Conservation (phyloP, 2,329 filamentous ascomycete species). For the Nectriaceae sp. region DNA sequence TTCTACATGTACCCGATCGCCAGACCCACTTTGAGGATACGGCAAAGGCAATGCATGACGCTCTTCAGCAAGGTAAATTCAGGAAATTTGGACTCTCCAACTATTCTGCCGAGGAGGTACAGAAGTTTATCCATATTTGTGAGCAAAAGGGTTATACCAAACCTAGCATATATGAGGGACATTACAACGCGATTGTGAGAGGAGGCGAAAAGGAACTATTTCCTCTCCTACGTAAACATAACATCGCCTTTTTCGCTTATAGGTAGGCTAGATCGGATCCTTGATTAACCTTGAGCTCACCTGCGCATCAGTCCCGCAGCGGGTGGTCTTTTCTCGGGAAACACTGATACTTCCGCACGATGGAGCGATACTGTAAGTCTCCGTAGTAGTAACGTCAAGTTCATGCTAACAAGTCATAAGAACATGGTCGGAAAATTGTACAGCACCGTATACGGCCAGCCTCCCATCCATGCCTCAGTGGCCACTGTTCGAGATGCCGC, state of each 20-base stretch:
- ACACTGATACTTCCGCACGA: no score
- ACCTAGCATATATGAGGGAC: conserved; percentile 49
- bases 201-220: conserved; percentile 44
- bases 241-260: conserved; percentile 47
- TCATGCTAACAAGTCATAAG: neutral
- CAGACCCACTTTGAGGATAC: conserved; percentile 43
- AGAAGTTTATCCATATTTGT: conserved; percentile 44
- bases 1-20: conserved; percentile 36
- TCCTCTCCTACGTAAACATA: conserved; percentile 41
- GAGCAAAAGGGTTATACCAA: conserved; percentile 41
- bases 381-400: conserved; percentile 12
- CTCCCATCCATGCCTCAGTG: conserved; percentile 28
- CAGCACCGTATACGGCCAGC: conserved; percentile 26
- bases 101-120: conserved; percentile 45
- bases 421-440: conserved; percentile 25
- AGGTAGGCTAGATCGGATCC: no score
- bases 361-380: conserved; percentile 18
- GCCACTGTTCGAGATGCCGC: conserved; percentile 29
- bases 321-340: conserved; percentile 23
- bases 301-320: conserved; percentile 30
- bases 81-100: conserved; percentile 49
- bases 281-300: no score
- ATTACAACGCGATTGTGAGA: conserved; percentile 48
- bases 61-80: conserved; percentile 42
- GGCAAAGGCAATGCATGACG: conserved; percentile 42